Conservation (phyloP, 805 yeast genomes). For the Isabelozyma heimii region DNA sequence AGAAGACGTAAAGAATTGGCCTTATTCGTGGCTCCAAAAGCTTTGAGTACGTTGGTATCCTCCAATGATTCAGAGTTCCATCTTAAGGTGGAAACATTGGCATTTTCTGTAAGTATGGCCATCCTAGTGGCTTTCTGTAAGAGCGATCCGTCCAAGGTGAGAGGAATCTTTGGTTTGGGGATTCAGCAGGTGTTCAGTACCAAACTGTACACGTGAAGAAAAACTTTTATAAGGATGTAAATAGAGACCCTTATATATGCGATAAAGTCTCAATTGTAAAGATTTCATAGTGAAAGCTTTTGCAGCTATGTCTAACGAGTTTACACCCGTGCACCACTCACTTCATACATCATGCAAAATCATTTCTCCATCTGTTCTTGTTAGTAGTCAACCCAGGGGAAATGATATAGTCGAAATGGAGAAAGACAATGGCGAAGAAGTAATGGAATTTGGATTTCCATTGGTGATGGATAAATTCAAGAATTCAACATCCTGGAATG, state of each 20-base stretch:
- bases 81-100: conserved; percentile 25
- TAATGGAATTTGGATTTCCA: conserved; percentile 13
- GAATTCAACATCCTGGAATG: conserved; percentile 11
- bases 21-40: conserved; percentile 43
- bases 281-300: too few species aligned
- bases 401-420: conserved; percentile 17
- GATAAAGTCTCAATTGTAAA: too few species aligned
- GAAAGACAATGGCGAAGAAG: conserved; percentile 10
- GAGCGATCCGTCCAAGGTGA: conserved; percentile 23
- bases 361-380: neutral
- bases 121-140: conserved; percentile 32
- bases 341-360: neutral
- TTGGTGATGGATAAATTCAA: conserved; percentile 8
- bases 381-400: conserved; percentile 1
- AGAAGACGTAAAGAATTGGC: conserved; percentile 47
- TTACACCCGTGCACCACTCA: neutral
- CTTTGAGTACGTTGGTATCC: conserved; percentile 31
- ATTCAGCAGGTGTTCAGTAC: conserved; percentile 2
- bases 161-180: conserved; percentile 39
- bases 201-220: neutral
- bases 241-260: too few species aligned
- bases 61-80: conserved; percentile 20
- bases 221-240: neutral
- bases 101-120: conserved; percentile 35
- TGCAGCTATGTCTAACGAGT: neutral